Evolutionary conservation across 2,329 filamentous ascomycete genomes (phyloP).

Genomic region (Fusarium longipes): DNA sequence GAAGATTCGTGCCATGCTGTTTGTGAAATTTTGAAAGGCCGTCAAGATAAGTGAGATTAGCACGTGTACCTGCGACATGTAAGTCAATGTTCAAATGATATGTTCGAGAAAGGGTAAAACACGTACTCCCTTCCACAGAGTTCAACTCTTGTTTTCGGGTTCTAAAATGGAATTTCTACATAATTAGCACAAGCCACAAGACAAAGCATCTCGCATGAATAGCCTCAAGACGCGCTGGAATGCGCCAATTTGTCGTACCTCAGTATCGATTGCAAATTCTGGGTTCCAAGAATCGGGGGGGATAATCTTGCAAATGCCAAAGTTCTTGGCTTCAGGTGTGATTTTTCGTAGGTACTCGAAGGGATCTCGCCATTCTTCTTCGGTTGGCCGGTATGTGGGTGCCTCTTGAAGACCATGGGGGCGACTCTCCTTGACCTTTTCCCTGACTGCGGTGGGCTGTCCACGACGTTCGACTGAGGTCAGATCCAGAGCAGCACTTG

Average conservation of each 20-base stretch:
- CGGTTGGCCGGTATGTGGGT: slow-evolving; percentile 88
- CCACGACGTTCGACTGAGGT: slow-evolving; percentile 92
- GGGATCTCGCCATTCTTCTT: slow-evolving; percentile 95
- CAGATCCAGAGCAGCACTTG: slow-evolving; percentile 77
- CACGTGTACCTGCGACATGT: slow-evolving; percentile 79
- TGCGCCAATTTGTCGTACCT: slow-evolving; percentile 66
- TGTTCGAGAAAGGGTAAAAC: slow-evolving; percentile 14
- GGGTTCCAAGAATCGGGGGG: slow-evolving; percentile 95
- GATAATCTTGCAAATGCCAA: slow-evolving; percentile 94
- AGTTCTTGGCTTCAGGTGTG: slow-evolving; percentile 83
- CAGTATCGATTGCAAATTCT: slow-evolving; percentile 94
- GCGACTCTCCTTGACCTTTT: slow-evolving; percentile 80
- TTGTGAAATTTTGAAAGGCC: slow-evolving; percentile 96
- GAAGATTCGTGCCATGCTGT: slow-evolving; percentile 93
- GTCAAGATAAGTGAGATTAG: slow-evolving; percentile 95
- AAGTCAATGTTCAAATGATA: slow-evolving; percentile 41
- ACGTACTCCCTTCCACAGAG: slow-evolving; percentile 95
- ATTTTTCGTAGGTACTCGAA: slow-evolving; percentile 96
- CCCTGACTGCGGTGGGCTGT: slow-evolving; percentile 79
- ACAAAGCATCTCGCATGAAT: slow-evolving; percentile 4
- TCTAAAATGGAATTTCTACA: slow-evolving; percentile 92
- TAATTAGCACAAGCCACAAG: slow-evolving; percentile 20
- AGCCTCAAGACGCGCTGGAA: slow-evolving; percentile 17
- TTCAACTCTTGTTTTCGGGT: slow-evolving; percentile 97
- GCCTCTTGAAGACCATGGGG: slow-evolving; percentile 90